Base-by-base conservation (phyloP, 176 grass and related monocot genomes). In the Bothriochloa decipiens region DNA sequence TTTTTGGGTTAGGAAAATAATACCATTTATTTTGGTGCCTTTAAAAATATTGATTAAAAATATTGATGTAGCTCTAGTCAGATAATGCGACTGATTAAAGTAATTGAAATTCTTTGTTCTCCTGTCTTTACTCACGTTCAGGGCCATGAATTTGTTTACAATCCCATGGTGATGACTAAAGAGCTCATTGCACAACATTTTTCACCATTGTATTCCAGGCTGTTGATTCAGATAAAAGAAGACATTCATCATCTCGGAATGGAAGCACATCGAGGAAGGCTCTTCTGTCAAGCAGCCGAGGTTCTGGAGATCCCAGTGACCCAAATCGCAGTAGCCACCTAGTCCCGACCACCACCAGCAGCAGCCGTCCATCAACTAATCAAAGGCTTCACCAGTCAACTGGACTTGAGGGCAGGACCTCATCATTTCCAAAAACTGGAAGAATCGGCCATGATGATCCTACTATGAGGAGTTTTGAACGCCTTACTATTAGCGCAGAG, bases 301-400 rank as follows among this genome's bases (percentile, higher is more conserved):
- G 60, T 83, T 95, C 90, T 78, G 86, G 85, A 81, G 93, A 92
- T 55, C 89, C 83, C 25, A 87, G 74, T 82, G 89, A 86, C 49
- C 81, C 74, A 8, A 87, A 84, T 60, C 86, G 87, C 67, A 86
- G 69, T 74, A 87, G 87, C 84, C 87, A 87, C 53, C 71, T 89
- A 76, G 42, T 95, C 82, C 83, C 90, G 26, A 88, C 85, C 28
- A 92, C 86, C 81, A 92, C 69, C 26, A 75, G 83, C 83, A 86
- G 84, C 62, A 90, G 83, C 73, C 88, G 90, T 33, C 86, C 74
- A 66, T 92, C 85, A 25, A 87, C 88, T 47, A 75, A 67, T 40
- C 93, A 95, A 81, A 89, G 93, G 83, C 93, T 95, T 73, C 91
- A 95, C 76, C 93, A 96, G 74, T 96, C 94, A 87, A 81, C 86